Evolutionary conservation across 345 rosid genomes (phyloP).

Genomic region (Eucalyptus albens): DNA sequence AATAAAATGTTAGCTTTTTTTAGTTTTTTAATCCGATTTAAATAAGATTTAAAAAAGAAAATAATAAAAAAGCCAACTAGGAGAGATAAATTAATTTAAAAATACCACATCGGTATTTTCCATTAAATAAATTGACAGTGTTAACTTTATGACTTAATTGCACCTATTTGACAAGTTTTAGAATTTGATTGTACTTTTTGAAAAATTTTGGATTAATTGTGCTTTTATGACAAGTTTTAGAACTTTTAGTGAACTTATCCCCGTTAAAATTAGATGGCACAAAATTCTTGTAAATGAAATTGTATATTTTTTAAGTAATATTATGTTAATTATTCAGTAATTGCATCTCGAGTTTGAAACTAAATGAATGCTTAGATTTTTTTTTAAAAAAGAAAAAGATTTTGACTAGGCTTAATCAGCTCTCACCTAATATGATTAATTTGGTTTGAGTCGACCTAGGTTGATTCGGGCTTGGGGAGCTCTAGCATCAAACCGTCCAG

Average conservation of each 20-base stretch:
- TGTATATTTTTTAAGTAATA: background rate
- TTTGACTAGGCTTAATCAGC: background rate
- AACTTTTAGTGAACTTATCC: too few relatives aligned
- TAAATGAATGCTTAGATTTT: background rate
- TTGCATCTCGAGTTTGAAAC: background rate
- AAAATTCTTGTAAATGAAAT: background rate
- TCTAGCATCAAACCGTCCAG: background rate
- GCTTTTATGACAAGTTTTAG: fast-evolving
- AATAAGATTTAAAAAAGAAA: too few relatives aligned
- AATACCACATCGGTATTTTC: fast-evolving
- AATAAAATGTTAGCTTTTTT: too few relatives aligned
- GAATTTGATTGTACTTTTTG: too few relatives aligned
- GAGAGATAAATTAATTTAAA: too few relatives aligned
- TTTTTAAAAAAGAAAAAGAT: background rate
- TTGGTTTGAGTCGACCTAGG: background rate
- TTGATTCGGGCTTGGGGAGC: background rate
- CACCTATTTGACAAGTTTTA: fast-evolving
- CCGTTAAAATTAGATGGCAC: background rate
- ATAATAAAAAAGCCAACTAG: too few relatives aligned
- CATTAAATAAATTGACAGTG: fast-evolving
- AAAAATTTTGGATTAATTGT: fast-evolving
- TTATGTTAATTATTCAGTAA: background rate
- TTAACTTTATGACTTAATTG: too few relatives aligned
- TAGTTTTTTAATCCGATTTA: fast-evolving
- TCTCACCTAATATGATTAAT: background rate